Base-by-base conservation (phyloP, 139 green algal species). In the Chlamydomonas sp. region DNA sequence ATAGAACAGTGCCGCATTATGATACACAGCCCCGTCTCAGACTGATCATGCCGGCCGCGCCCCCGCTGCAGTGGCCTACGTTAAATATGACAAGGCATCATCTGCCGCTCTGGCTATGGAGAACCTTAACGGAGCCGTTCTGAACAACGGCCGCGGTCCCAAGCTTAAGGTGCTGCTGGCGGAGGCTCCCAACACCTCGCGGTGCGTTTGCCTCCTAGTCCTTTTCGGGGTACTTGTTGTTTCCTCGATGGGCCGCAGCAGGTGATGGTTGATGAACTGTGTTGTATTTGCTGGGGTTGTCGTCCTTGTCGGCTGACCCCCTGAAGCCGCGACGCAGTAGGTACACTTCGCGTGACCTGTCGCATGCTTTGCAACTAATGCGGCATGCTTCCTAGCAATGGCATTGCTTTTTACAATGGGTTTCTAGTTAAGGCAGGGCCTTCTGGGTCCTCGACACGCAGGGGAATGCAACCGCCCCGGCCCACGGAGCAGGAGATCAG, bases 161-260 rank as follows among this genome's bases (percentile, higher is more conserved):
- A 95, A 97, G 87, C 92, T 99, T 59, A 98, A 98, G 90, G 96
- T 99, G 8, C 92, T 99, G 85, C 89, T 98, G 57, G 96, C 96
- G 20, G 96, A 99, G 85, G 94, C 96, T 60, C 95, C 95, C 16
- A 94, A 89, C 60, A 87, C 83, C 12, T 87, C 83, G 5, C 78
- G 83, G 83, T 87, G 14, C 1, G 74, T 12, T 1, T 76, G 20
- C 14, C 69, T 31, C 15, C n/a, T 76, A 8, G 69, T 31, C 14
- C 69, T 76, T 76, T 78, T 4, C 31, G 61, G 31, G 31, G 31
- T 80, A 58, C 16, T 15, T 69, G 57, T 10, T 67, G 57, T 49
- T 49, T 18, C 16, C 57, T 18, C 62, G 60, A 72, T 9, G 57
- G 20, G 69, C 82, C 60, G 82, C 82, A 18, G 69, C 71, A 16